Conservation (phyloP, 306 rosid species). For the Dalbergia cochinchinensis region DNA sequence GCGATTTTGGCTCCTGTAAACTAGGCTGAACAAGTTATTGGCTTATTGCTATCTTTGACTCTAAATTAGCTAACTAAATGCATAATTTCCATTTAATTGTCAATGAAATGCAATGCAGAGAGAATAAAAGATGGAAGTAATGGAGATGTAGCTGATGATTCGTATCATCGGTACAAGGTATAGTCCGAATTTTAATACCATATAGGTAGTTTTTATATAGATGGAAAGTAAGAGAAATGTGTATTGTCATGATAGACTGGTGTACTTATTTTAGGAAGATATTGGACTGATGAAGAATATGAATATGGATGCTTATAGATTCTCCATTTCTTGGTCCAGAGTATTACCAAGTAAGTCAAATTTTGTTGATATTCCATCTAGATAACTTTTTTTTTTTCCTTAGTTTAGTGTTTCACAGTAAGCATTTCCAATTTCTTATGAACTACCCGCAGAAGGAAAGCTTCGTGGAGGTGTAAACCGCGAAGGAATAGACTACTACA, state of each 20-base stretch:
- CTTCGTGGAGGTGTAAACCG: constrained; percentile 65
- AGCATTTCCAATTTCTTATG: constrained; percentile 17
- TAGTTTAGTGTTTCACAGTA: constrained; percentile 1
- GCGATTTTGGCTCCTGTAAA: background rate
- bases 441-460: constrained; percentile 60
- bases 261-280: constrained; percentile 62
- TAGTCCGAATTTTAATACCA: background rate
- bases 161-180: constrained; percentile 62
- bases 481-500: constrained; percentile 64
- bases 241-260: constrained; percentile 27
- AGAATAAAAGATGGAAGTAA: constrained; percentile 54
- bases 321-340: constrained; percentile 60
- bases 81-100: constrained; percentile 28
- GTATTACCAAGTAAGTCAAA: constrained; percentile 66
- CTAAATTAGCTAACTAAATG: constrained; percentile 13
- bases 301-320: constrained; percentile 66
- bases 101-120: constrained; percentile 51
- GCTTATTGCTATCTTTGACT: background rate
- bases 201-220: background rate
- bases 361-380: constrained; percentile 6
- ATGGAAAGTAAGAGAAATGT: background rate
- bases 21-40: background rate
- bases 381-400: background rate
- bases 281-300: constrained; percentile 68
- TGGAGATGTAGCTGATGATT: constrained; percentile 56